phyloP scores from a whole-genome alignment of 2,329 filamentous ascomycete genomes.

The Rosellinia necatrix region DNA sequence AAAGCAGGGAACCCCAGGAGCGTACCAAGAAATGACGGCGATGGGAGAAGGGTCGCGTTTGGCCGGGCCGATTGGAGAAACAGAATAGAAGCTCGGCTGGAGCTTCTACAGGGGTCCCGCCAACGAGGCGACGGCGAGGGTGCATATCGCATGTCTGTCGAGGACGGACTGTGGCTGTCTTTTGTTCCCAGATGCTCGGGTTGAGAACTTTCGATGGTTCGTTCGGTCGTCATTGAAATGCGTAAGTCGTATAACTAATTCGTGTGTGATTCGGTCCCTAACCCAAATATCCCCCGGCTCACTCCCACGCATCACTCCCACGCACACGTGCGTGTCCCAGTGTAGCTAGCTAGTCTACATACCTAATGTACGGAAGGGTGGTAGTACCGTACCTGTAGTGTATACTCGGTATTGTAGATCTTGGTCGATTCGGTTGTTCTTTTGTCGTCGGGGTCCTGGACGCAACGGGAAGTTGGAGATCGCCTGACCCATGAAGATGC shows the following conservation, averaged over 20 bases:
- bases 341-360: no score
- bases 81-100: background rate
- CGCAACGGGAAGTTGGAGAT: slow-evolving; percentile 20
- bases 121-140: background rate
- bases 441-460: slow-evolving; percentile 17
- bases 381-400: background rate
- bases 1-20: background rate
- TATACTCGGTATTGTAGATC: background rate
- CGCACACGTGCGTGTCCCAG: no score
- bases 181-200: slow-evolving; percentile 23
- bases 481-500: background rate
- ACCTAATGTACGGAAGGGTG: background rate
- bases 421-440: slow-evolving; percentile 7
- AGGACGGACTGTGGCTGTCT: background rate
- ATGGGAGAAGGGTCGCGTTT: slow-evolving; percentile 7
- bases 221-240: no score
- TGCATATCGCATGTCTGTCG: background rate
- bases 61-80: slow-evolving; percentile 28
- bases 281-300: no score
- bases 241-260: no score
- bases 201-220: slow-evolving; percentile 5
- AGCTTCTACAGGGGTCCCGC: slow-evolving; percentile 7
- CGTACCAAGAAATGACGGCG: background rate
- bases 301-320: no score
- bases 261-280: no score